Base-by-base conservation (phyloP, 2,329 filamentous ascomycete species). In the Paecilomyces variotii region DNA sequence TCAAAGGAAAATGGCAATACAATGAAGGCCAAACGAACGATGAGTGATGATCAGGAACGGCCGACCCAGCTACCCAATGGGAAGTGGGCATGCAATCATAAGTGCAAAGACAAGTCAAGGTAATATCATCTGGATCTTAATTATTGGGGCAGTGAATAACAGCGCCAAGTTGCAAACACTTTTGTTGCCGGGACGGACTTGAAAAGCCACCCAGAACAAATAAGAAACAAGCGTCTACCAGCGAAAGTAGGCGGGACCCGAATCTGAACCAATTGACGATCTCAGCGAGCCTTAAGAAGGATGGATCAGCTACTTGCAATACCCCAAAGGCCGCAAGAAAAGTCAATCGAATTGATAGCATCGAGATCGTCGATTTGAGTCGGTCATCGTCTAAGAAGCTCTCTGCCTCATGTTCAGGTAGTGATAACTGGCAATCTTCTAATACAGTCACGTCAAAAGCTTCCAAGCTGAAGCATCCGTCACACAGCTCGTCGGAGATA, bases 51-150 rank as follows among this genome's bases (percentile, higher is more conserved):
- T 3, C 54, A 61, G 4, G 64, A 65, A 34, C 73, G 80, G 53
- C 80, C 84, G 3, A 69, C 74, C 1, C 80, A 79, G 64, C 80
- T 91, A 61, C 72, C 78, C 0, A 92, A 89, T 66, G 89, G 88
- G 0, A 89, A 82, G 66, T 92, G 87, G 84, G 80, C 81, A 35
- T 93, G 89, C 72, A 87, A 87, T 59, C 89, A 93, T 67, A 72
- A 72, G 19, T 92, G 89, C 74, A 84, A 82, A 64, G 78, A 87
- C 63, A 85, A 83, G 64, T 75, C 70, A 45, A 45, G 39, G 39
- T 45, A 45, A 45, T 11, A 7, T 54, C 1, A 2, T 49, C 51
- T 12, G 7, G 25, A 14, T 45, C 30, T 49, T 53, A 57, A 10
- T 67, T 68, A 70, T 1, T 67, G 67, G 1, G 65, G 66, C 25